A percentile compares a stretch with the other conserved stretches of the same genome.
Conservation (phyloP, 1,284 basidiomycete genomes). For the Moesziomyces sp. region DNA sequence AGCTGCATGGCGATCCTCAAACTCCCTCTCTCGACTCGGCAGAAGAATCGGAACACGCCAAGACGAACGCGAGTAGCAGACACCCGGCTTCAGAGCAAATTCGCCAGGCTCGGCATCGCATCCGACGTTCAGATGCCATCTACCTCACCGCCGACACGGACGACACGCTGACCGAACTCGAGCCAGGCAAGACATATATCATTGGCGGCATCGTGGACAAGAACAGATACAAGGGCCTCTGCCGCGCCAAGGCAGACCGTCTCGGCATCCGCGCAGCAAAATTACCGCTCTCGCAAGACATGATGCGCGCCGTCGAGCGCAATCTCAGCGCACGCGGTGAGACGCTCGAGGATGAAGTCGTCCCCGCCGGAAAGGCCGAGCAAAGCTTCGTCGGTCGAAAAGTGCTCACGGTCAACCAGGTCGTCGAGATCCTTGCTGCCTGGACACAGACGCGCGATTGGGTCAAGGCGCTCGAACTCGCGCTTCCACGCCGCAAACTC, state of each 20-base stretch:
- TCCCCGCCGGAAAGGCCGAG: conserved; percentile 1
- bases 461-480: conserved; percentile 69
- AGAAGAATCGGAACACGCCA: background rate
- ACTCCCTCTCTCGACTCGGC: background rate
- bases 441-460: conserved; percentile 74
- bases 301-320: conserved; percentile 71
- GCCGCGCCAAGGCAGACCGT: conserved; percentile 83
- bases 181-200: conserved; percentile 87
- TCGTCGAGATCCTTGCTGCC: conserved; percentile 87
- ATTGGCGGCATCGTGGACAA: conserved; percentile 97
- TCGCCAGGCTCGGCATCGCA: conserved; percentile 21
- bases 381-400: conserved; percentile 72
- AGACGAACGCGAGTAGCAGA: background rate
- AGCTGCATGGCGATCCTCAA: background rate
- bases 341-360: conserved; percentile 21
- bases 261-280: conserved; percentile 84
- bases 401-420: conserved; percentile 96
- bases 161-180: conserved; percentile 82
- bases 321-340: conserved; percentile 28
- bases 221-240: conserved; percentile 91
- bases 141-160: conserved; percentile 96
- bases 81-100: conserved; percentile 8
- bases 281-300: conserved; percentile 78
- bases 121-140: conserved; percentile 72
- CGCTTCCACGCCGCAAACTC: conserved; percentile 34